A percentile compares a stretch with the other conserved stretches of the same genome.
Conservation (phyloP, 768 basidiomycete species). For the Russula virescens region DNA sequence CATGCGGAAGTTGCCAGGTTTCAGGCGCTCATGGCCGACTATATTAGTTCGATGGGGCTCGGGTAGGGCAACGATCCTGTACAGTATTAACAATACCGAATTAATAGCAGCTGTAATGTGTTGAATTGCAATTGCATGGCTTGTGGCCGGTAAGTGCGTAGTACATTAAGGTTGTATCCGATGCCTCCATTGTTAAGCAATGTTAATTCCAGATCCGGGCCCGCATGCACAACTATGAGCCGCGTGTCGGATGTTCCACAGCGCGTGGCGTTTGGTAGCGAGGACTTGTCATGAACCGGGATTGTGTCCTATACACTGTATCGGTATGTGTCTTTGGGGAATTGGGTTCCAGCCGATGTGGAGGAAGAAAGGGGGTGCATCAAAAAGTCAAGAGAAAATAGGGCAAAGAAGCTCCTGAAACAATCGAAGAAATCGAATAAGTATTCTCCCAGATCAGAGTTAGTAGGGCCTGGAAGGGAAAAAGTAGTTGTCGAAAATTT, state of each 20-base stretch:
- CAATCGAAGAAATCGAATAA: too few relatives aligned
- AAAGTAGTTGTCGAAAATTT: not conserved
- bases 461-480: too few relatives aligned
- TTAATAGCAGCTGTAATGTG: not conserved
- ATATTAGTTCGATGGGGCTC: too few relatives aligned
- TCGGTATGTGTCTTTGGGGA: not conserved
- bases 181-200: constrained; percentile 5
- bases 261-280: not conserved
- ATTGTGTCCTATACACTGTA: not conserved
- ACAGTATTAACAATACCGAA: not conserved
- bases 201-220: not conserved
- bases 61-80: not conserved
- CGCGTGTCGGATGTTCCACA: not conserved
- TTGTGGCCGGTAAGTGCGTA: too few relatives aligned
- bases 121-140: too few relatives aligned
- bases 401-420: too few relatives aligned
- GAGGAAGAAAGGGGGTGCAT: not conserved
- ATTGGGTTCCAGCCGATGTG: not conserved
- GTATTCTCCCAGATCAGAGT: too few relatives aligned
- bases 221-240: not conserved
- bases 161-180: not conserved
- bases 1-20: not conserved
- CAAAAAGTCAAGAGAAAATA: not conserved
- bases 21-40: too few relatives aligned
- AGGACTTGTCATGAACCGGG: not conserved